Percentiles rank a stretch among this genome's conserved stretches.
phyloP scores from a whole-genome alignment of 164 flowering plant species.

The Vitis riparia region DNA sequence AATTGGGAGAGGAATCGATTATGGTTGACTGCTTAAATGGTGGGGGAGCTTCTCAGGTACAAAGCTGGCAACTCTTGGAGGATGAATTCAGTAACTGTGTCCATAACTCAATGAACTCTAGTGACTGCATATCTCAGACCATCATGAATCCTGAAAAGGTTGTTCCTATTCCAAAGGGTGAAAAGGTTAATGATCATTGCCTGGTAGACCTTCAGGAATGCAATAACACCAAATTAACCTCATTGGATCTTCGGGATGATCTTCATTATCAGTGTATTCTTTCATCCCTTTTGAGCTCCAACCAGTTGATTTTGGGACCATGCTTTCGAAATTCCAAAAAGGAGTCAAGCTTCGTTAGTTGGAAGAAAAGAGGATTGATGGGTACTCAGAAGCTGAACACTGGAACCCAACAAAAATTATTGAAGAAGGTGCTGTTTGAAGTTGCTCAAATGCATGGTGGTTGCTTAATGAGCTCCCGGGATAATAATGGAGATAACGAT shows the following conservation, averaged over 20 bases:
- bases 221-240: conserved; percentile 30
- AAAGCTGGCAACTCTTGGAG: conserved; percentile 70
- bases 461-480: conserved; percentile 25
- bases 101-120: conserved; percentile 56
- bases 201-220: conserved; percentile 33
- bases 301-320: conserved; percentile 38
- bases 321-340: conserved; percentile 23
- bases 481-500: conserved; percentile 23
- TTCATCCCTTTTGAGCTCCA: conserved; percentile 49
- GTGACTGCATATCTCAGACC: conserved; percentile 76
- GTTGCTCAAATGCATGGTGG: conserved; percentile 53
- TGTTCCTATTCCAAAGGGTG: conserved; percentile 24
- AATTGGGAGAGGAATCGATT: conserved; percentile 45
- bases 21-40: conserved; percentile 49
- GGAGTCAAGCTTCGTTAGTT: conserved; percentile 57
- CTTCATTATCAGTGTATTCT: conserved; percentile 61
- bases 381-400: conserved; percentile 13
- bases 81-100: conserved; percentile 64
- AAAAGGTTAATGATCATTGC: conserved; percentile 10
- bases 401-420: conserved; percentile 43
- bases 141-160: conserved; percentile 35
- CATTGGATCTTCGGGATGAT: conserved; percentile 42
- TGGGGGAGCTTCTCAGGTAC: conserved; percentile 62
- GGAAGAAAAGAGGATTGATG: conserved; percentile 42
- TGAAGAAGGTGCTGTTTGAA: conserved; percentile 68